Conservation (phyloP, 176 grass and related monocot species). For the Aegilops longissima region DNA sequence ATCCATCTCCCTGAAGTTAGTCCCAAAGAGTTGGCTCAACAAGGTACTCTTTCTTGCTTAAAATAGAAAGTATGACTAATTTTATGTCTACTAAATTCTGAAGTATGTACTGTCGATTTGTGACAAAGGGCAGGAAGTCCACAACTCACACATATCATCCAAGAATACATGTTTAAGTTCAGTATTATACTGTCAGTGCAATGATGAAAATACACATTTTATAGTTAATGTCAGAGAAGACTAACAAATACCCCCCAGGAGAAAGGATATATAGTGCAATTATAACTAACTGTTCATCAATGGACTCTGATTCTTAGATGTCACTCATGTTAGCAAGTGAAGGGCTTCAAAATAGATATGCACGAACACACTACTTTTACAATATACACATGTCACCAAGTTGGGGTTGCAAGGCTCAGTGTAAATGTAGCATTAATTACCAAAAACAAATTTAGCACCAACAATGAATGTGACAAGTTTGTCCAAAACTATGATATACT, state of each 20-base stretch:
- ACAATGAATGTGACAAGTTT: too few relatives aligned
- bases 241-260: background rate
- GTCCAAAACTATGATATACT: too few relatives aligned
- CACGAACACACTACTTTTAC: background rate
- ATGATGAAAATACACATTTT: background rate
- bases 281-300: background rate
- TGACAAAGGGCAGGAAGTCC: background rate
- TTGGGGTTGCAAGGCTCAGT: background rate
- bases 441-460: too few relatives aligned
- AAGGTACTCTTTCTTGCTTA: constrained; percentile 90
- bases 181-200: too few relatives aligned
- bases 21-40: constrained; percentile 84
- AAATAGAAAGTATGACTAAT: background rate
- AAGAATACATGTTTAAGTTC: background rate
- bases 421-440: too few relatives aligned
- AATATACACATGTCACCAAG: background rate
- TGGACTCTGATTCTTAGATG: background rate
- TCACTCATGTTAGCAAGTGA: background rate
- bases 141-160: background rate
- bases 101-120: background rate
- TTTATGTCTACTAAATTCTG: background rate
- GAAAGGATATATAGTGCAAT: too few relatives aligned
- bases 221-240: background rate
- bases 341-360: background rate
- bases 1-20: constrained; percentile 93